phyloP scores from a whole-genome alignment of 2,329 filamentous ascomycete species.

The Trichoderma oligosporum region DNA sequence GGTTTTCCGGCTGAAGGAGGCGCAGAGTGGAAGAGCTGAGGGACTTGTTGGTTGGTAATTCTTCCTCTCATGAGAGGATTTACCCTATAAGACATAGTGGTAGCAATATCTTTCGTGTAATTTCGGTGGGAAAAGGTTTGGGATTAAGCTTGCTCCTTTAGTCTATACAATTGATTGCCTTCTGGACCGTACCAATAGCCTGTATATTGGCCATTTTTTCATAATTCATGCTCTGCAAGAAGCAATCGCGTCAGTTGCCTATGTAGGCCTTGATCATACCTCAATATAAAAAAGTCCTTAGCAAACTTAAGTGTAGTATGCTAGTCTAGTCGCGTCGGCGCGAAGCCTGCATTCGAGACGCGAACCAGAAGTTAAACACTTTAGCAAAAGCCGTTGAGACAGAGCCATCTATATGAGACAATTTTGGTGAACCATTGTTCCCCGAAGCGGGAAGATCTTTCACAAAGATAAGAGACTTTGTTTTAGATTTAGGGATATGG shows the following conservation, averaged over 20 bases:
- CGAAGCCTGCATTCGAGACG: conserved; percentile 1
- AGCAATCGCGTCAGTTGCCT: background rate
- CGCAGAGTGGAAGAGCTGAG: background rate
- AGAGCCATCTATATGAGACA: background rate
- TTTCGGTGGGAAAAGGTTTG: background rate
- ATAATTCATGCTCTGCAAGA: background rate
- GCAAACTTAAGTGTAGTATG: background rate
- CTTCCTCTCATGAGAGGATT: background rate
- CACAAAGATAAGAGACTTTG: background rate
- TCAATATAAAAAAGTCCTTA: background rate
- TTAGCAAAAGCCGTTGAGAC: background rate
- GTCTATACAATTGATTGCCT: background rate
- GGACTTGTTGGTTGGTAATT: background rate
- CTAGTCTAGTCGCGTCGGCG: background rate
- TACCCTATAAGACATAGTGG: too few relatives aligned
- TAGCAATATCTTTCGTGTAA: too few relatives aligned
- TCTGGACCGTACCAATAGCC: background rate
- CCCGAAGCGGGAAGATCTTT: background rate
- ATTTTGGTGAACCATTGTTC: background rate
- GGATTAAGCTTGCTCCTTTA: background rate
- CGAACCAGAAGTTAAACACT: background rate
- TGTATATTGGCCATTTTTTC: background rate
- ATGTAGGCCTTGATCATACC: background rate
- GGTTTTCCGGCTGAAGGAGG: background rate
- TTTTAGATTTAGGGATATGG: background rate